These are phyloP conservation scores for Aspergillus sclerotioniger DNA, from an alignment of 495 filamentous ascomycete genomes.

Conservation along the genomic window DNA sequence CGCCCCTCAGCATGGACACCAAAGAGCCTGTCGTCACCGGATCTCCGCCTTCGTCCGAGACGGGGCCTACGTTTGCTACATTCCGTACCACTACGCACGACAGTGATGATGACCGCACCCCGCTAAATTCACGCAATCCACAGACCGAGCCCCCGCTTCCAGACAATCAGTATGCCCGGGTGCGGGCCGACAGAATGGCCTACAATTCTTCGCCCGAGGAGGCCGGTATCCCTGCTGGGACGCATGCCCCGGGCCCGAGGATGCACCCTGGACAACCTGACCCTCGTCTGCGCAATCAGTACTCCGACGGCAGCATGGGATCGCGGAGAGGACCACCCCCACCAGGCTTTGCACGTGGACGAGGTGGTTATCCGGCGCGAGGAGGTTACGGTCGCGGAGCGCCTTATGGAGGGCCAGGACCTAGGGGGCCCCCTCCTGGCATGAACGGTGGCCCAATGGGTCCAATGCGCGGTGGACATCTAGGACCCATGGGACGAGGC, in stretches of 20 bases:
- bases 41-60: conserved; percentile 50
- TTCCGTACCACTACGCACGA: conserved; percentile 66
- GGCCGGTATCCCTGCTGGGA: conserved; percentile 58
- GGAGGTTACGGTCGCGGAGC: conserved; percentile 60
- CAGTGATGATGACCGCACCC: conserved; percentile 77
- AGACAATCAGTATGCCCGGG: conserved; percentile 20
- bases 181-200: conserved; percentile 25
- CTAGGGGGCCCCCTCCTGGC: conserved; percentile 35
- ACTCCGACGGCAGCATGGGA: conserved; percentile 61
- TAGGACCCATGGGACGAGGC: conserved; percentile 44
- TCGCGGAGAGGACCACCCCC: conserved; percentile 48
- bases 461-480: conserved; percentile 30
- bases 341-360: conserved; percentile 54
- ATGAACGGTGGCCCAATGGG: conserved; percentile 38
- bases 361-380: conserved; percentile 50
- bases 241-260: conserved; percentile 38
- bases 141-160: conserved; percentile 30
- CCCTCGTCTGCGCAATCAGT: conserved; percentile 56
- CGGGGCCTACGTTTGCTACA: conserved; percentile 69
- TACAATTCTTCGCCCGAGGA: conserved; percentile 58
- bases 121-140: conserved; percentile 65
- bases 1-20: conserved; percentile 43
- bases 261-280: conserved; percentile 44
- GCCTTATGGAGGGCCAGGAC: conserved; percentile 42
- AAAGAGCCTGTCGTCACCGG: conserved; percentile 53